phyloP scores from a whole-genome alignment of 208 protist species.

The Crithidia bombi region DNA sequence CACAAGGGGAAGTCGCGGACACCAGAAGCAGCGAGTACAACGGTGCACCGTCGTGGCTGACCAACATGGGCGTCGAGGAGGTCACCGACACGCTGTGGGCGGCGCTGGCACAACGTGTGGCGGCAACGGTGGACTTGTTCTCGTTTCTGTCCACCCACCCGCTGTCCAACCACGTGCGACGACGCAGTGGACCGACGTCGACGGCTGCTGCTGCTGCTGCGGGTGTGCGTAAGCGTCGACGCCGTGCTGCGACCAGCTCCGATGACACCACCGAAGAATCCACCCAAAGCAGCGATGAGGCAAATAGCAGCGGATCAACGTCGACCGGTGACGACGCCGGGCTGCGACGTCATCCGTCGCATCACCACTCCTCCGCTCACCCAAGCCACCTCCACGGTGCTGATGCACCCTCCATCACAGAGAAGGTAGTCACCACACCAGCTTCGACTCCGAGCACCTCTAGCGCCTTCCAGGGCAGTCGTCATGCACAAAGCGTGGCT shows the following conservation, averaged over 20 bases:
- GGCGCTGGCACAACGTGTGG: conserved; percentile 36
- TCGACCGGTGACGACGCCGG: no score
- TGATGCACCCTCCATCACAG: neutral
- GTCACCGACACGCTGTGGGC: conserved; percentile 26
- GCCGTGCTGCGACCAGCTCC: neutral
- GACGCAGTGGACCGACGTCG: no score
- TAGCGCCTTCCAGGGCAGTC: conserved; percentile 15
- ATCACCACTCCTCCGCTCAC: no score
- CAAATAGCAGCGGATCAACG: neutral
- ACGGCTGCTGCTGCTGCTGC: neutral
- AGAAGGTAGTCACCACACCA: neutral
- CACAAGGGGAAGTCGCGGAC: neutral
- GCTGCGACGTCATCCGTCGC: no score
- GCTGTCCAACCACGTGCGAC: no score
- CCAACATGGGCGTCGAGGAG: no score
- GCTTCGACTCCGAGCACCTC: neutral
- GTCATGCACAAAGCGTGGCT: conserved; percentile 24
- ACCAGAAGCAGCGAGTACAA: no score
- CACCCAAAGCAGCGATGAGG: neutral
- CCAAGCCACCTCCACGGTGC: no score
- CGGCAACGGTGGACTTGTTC: conserved; percentile 21
- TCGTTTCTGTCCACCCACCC: conserved; percentile 28
- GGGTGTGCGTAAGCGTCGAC: neutral
- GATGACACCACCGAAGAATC: neutral
- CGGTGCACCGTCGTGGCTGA: no score